Evolutionary conservation across 2,329 filamentous ascomycete genomes (phyloP), one percentile per base, ranked within the genome.

Genomic region (Penicillium sp.): DNA sequence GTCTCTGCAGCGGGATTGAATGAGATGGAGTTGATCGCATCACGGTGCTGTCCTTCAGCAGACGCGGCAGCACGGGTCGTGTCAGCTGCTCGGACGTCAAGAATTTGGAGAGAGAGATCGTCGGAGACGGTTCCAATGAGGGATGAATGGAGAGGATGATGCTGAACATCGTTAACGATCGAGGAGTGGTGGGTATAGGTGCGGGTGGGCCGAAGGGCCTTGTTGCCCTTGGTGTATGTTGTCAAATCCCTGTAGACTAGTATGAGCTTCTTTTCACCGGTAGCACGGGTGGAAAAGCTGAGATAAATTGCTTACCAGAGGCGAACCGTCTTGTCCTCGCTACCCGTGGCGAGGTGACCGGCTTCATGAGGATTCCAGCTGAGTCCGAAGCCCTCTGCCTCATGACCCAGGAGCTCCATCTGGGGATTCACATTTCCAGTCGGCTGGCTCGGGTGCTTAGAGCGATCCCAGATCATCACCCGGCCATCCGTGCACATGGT

Each of bases 161-260:
- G 91, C 74, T 97, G 91, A 26, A 99, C 92, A 67, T 99, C 94
- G 71, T 99, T 99, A 68, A 99, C 94, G 47, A 94, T 89, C 21
- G 93, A 87, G 17, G 82, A 86, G 72, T 99, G 95, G 60, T 97
- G 90, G 1, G 86, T 93, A 74, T 94, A 97, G 32, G 84, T 88
- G 41, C 87, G 84, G 4, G 81, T 78, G 10, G 91, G 87, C 63
- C 84, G 84, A 45, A 97, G 78, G 24, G 81, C 82, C 66, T 84
- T 89, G 71, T 86, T 87, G 53, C 83, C 82, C 61, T 84, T 84
- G 49, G 85, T 84, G 59, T 91, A 87, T 49, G 86, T 86, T 61
- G 85, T 91, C 51, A 96, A 80, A 65, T 97, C 91, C 88, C 88
- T 90, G 53, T 6, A 29, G 39, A 20, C 24, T 27, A 20, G 24